Percentiles rank a stretch among this genome's conserved stretches.
phyloP scores from a whole-genome alignment of 192 early-diverging fungal species.

The Linnemannia schmuckeri region DNA sequence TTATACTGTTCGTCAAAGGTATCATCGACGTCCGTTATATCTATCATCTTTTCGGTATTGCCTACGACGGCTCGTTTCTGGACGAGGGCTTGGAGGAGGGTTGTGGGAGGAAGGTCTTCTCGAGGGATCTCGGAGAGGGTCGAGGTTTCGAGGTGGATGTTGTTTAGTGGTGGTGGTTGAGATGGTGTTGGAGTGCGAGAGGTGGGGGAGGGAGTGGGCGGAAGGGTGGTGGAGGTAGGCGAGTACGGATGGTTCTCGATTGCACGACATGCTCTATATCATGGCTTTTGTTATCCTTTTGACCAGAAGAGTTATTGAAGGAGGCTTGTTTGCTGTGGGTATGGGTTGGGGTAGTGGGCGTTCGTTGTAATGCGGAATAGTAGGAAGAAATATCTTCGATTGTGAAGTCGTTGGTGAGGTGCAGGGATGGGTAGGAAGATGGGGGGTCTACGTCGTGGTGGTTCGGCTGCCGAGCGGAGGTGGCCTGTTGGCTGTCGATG shows the following conservation, averaged over 20 bases:
- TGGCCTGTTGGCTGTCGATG: not conserved
- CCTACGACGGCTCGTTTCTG: not conserved
- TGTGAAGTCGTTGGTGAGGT: not conserved
- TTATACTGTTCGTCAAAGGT: slow-evolving; percentile 34
- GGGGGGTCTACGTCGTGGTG: not conserved
- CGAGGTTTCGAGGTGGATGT: not conserved
- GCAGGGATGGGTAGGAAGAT: not conserved
- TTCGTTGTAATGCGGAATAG: not conserved
- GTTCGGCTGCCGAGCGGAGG: not conserved
- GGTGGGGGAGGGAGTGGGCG: not conserved
- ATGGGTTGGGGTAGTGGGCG: not conserved
- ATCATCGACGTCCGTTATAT: slow-evolving; percentile 15
- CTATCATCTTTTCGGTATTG: not conserved
- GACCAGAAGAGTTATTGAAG: not conserved
- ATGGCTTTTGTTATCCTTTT: not conserved
- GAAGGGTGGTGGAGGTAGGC: not conserved
- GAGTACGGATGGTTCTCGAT: not conserved
- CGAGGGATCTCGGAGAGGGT: not conserved
- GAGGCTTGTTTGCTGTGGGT: not conserved
- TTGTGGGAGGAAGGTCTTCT: not conserved
- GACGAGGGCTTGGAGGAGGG: not conserved
- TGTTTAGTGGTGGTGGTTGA: not conserved
- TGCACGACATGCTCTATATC: not conserved
- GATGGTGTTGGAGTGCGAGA: not conserved
- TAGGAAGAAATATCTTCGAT: not conserved